phyloP scores from a whole-genome alignment of 495 filamentous ascomycete species.

The Tetracladium setigerum region DNA sequence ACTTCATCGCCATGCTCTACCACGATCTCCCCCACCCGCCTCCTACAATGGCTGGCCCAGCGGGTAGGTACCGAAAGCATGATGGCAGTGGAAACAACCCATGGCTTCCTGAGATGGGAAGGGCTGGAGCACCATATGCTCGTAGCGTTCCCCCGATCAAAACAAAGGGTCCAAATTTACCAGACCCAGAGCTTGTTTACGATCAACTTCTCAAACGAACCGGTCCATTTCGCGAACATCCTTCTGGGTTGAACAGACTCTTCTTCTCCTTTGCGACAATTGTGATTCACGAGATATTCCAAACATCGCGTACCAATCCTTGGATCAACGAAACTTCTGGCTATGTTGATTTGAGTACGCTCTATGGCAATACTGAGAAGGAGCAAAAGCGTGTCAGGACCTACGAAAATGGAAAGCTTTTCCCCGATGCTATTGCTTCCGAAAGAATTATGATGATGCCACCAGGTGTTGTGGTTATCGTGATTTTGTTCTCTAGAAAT shows the following conservation, averaged over 20 bases:
- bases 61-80: conserved; percentile 47
- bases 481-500: conserved; percentile 71
- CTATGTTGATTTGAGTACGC: conserved; percentile 74
- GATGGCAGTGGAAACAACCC: conserved; percentile 66
- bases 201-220: conserved; percentile 36
- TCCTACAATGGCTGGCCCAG: conserved; percentile 14
- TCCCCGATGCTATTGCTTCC: conserved; percentile 72
- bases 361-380: conserved; percentile 74
- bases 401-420: conserved; percentile 73
- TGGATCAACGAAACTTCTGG: conserved; percentile 68
- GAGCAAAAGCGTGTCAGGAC: conserved; percentile 72
- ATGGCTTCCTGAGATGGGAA: conserved; percentile 56
- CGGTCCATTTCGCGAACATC: conserved; percentile 27
- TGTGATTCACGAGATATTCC: conserved; percentile 61
- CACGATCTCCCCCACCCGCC: conserved; percentile 50
- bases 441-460: conserved; percentile 71
- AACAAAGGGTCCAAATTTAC: conserved; percentile 42
- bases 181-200: conserved; percentile 55
- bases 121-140: conserved; percentile 56
- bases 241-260: conserved; percentile 67
- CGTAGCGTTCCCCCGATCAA: conserved; percentile 57
- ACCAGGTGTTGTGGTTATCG: conserved; percentile 67
- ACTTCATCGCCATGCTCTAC: conserved; percentile 66
- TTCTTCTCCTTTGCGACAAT: conserved; percentile 85
- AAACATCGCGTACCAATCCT: conserved; percentile 32